A percentile compares a stretch with the other conserved stretches of the same genome.
Evolutionary conservation across 2,329 filamentous ascomycete species (phyloP).

Genomic region (Ceratocystis variospora): DNA sequence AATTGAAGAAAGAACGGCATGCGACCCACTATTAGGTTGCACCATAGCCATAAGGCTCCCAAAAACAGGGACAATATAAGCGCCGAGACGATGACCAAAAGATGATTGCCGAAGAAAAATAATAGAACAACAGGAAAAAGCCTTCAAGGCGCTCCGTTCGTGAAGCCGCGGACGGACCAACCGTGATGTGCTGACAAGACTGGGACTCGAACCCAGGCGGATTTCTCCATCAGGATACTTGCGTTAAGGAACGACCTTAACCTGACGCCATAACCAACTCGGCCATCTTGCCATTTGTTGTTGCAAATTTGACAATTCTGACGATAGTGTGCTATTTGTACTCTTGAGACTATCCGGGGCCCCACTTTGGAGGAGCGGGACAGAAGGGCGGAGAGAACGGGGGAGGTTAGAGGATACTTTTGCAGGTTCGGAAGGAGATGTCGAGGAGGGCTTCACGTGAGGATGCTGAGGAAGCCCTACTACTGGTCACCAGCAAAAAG

Average conservation of each 20-base stretch:
- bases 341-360: too few species aligned
- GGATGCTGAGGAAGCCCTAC: too few species aligned
- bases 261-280: conserved; percentile 29
- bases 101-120: neutral
- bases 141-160: neutral
- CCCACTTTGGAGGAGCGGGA: too few species aligned
- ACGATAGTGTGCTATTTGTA: too few species aligned
- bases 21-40: neutral
- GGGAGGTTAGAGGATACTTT: too few species aligned
- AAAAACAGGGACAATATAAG: neutral
- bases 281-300: conserved; percentile 24
- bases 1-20: neutral
- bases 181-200: conserved; percentile 13
- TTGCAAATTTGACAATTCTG: neutral
- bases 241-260: conserved; percentile 26
- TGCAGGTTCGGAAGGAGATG: too few species aligned
- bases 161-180: neutral
- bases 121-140: neutral
- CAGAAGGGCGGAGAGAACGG: too few species aligned
- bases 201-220: conserved; percentile 19
- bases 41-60: neutral
- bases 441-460: too few species aligned
- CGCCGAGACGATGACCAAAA: neutral
- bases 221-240: conserved; percentile 19
- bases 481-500: too few species aligned